Evolutionary conservation across 805 yeast species (phyloP), one percentile per base, ranked within the genome.

Genomic region (Martiniozyma abietophila): DNA sequence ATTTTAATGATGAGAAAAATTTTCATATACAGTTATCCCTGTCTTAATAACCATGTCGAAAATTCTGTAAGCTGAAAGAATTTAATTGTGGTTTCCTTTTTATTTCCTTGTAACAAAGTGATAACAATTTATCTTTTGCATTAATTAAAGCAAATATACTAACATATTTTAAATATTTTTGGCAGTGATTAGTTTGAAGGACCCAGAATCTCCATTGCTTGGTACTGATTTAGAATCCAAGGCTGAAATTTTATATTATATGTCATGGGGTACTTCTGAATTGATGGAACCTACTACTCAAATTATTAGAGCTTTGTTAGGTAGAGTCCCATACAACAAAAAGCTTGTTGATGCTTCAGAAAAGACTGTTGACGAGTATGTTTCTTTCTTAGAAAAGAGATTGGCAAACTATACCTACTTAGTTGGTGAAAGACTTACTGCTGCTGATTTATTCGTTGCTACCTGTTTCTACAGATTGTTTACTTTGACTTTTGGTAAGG

Each of bases 1-100:
- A n/a, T n/a, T n/a, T n/a, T n/a, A n/a, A 57, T 75, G 83, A 76
- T 76, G 82, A 76, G 63, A 67, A 55, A 59, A 40, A 54, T 60
- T 56, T 53, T 51, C 58, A 32, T 62, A 64, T 56, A 77, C 84
- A 77, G 84, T 77, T 77, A 77, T 77, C 84, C 84, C 84, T 77
- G 84, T 77, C 84, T 77, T 76, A 77, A 77, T 74, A 44, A 74
- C 56, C 54, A 70, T 77, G 83, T 76, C 83, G 83, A 77, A 79
- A 66, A 59, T 34, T 60, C 44, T 59, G 46, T 40, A 65, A 45
- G 69, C 80, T 74, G 80, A 74, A 57, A 54, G 9, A 12, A 20
- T 31, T 18, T 18, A 11, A 17, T 18, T n/a, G 10, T 8, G 11
- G 8, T 16, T 17, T 17, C 15, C 10, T 8, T 14, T 5, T 14